These are phyloP conservation scores for Solanum etuberosum DNA, from an alignment of 257 asterid species.

Conservation along the genomic window DNA sequence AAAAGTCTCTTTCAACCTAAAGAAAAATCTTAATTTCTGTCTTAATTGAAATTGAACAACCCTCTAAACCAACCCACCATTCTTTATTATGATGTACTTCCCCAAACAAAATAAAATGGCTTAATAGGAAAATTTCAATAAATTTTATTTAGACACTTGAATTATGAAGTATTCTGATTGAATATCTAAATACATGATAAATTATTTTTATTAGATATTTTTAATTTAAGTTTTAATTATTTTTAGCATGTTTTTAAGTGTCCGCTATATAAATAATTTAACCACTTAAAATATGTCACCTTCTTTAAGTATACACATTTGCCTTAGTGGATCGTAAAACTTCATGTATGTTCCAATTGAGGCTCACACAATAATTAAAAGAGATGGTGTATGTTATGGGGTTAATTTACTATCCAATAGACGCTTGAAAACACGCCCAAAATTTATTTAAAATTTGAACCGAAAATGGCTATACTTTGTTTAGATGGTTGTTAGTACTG, in stretches of 20 bases:
- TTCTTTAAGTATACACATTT: background rate
- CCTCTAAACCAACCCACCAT: background rate
- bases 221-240: background rate
- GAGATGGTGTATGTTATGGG: background rate
- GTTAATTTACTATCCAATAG: background rate
- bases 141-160: background rate
- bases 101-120: background rate
- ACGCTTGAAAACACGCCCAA: no score
- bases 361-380: background rate
- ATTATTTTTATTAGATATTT: background rate
- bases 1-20: background rate
- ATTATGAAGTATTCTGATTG: background rate
- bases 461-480: no score
- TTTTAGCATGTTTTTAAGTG: background rate
- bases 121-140: background rate
- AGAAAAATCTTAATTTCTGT: background rate
- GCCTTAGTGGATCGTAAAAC: background rate
- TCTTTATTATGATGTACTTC: background rate
- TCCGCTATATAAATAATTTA: background rate
- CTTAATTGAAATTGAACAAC: background rate
- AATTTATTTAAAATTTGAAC: no score
- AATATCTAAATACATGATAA: background rate
- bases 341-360: background rate
- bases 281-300: background rate
- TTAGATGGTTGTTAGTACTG: no score